Base-by-base conservation (phyloP, 805 yeast genomes). In the Wickerhamomyces ciferrii region DNA sequence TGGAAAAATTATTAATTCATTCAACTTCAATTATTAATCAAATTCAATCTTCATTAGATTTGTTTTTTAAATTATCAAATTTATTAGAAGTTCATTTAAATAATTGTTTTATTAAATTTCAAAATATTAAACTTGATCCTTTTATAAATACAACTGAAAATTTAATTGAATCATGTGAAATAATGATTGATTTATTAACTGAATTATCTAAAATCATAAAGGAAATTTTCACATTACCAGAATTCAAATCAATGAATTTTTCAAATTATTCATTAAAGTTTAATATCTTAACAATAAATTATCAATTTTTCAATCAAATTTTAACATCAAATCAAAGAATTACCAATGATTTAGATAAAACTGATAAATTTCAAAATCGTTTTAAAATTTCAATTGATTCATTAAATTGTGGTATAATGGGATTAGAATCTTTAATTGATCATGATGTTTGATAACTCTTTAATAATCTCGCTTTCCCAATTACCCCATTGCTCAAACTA, bases 61-160 rank as follows among this genome's bases (percentile, higher is more conserved):
- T 17, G 4, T 43, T 43, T 20, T 43, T 43, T n/a, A 14, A 37
- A 20, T 9, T 43, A 27, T 43, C 45, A 18, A 43, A 36, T 27
- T 43, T 36, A 37, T 18, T 35, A 25, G 45, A 43, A 29, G 11
- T 10, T 13, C 36, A 43, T 2, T 18, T 43, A 10, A 35, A 35
- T 11, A 14, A 35, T 4, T 10, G 24, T 5, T 19, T 10, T 5
- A 9, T 11, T 4, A 5, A 35, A 13, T 35, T 35, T 7, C 7
- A 18, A 18, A 19, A 19, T 4, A 13, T 20, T 18, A 13, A 35
- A 11, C 37, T 27, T 27, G 31, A 27, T 13, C 31, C 31, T 8
- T 27, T 27, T 13, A 10, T 4, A 13, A 27, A 27, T 27, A 27
- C 31, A 27, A 27, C 13, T 27, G 31, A 27, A 10, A 27, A 27